Percentiles rank a stretch among this genome's conserved stretches.
phyloP scores from a whole-genome alignment of 73 alveolate genomes.

The Loxodes magnus region DNA sequence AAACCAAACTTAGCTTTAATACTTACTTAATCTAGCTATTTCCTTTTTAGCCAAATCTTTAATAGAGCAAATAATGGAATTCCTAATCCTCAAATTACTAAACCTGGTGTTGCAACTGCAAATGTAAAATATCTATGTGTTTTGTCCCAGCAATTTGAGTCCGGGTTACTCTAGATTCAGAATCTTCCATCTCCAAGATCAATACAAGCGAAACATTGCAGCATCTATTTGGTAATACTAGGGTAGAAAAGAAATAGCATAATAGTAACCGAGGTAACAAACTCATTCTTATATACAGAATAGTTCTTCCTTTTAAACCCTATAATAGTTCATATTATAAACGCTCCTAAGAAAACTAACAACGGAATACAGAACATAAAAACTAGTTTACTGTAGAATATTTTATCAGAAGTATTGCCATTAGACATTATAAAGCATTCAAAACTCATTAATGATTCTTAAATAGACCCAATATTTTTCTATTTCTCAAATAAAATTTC shows the following conservation, averaged over 20 bases:
- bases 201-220: neutral
- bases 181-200: neutral
- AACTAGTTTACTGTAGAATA: neutral
- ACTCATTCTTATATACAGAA: neutral
- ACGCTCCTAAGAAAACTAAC: neutral
- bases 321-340: neutral
- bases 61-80: conserved; percentile 13
- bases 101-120: conserved; percentile 22
- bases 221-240: neutral
- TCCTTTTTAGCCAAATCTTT: neutral
- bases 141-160: conserved; percentile 15
- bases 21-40: neutral
- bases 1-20: conserved; percentile 14
- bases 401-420: too few relatives aligned
- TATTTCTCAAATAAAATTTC: conserved; percentile 9
- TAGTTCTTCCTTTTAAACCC: neutral
- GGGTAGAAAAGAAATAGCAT: neutral
- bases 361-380: neutral
- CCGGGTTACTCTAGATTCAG: conserved; percentile 3
- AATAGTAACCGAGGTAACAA: too few relatives aligned
- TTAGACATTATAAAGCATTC: conserved; percentile 41
- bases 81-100: conserved; percentile 26
- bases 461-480: conserved; percentile 14
- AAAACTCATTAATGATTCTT: conserved; percentile 15
- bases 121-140: conserved; percentile 5